Evolutionary conservation across 306 rosid species (phyloP).

Genomic region (Fagus sylvatica): DNA sequence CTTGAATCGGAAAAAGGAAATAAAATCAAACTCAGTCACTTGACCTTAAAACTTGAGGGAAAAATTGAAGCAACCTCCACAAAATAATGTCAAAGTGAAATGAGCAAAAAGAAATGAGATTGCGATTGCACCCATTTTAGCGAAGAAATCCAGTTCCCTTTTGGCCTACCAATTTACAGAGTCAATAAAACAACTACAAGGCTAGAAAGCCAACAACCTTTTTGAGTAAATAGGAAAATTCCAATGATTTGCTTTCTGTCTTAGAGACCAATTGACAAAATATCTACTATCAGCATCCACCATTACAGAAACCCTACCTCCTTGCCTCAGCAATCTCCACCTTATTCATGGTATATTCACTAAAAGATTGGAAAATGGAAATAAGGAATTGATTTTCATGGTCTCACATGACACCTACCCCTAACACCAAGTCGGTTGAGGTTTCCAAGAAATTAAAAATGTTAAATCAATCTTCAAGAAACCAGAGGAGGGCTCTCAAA

Average conservation of each 20-base stretch:
- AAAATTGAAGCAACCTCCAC: not conserved
- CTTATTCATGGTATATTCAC: not conserved
- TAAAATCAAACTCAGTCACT: not conserved
- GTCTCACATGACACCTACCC: not conserved
- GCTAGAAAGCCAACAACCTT: slow-evolving; percentile 1
- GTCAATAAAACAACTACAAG: not conserved
- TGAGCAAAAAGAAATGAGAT: not conserved
- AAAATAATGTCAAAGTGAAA: not conserved
- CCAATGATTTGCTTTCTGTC: not conserved
- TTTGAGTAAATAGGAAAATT: not conserved
- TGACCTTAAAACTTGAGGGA: not conserved
- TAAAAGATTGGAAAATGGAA: not conserved
- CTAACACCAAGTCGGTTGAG: not conserved
- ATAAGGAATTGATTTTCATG: not conserved
- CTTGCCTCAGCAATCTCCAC: not conserved
- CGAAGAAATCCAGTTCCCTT: not conserved
- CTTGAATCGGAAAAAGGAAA: not conserved
- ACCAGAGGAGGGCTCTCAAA: not conserved
- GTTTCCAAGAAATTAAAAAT: not conserved
- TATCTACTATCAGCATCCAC: not conserved
- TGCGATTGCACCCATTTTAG: not conserved
- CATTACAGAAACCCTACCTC: slow-evolving; percentile 1
- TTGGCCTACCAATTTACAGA: not conserved
- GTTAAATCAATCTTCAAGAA: not conserved
- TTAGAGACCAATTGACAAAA: slow-evolving; percentile 12